Base-by-base conservation (phyloP, 345 rosid genomes). In the Cochlearia excelsa region DNA sequence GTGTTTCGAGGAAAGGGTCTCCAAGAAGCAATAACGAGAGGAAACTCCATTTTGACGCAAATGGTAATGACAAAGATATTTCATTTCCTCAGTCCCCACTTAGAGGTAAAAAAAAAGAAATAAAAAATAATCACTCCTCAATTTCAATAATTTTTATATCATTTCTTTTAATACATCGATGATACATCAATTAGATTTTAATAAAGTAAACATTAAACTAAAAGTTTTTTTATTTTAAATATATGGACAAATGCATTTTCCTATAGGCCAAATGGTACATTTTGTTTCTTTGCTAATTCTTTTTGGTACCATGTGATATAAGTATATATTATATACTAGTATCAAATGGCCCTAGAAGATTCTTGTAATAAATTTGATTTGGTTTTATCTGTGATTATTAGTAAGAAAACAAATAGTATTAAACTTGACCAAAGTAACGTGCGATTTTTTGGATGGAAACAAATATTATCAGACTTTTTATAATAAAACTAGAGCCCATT, bases 1-100 rank as follows among this genome's bases (percentile, higher is more conserved):
- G 65, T 70, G 77, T 82, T 49, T 84, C 96, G 46, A 78, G 86
- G 64, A 92, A 88, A 75, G 92, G 89, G 74, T 68, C 84, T 39
- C 63, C 62, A 1, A 59, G 76, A 44, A 83, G 93, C 33, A 73
- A 75, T 37, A 57, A 57, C 29, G 83, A 81, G 66, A 78, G 78
- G 71, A 85, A 79, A 66, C 65, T 65, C 8, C 71, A 70, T 47
- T 67, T 66, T 16, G 78, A 72, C 66, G 37, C 78, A 9, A 65
- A 65, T 58, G 66, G 70, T n/a, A 77, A 67, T 61, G 85, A 79
- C 42, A 77, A 63, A 54, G 86, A 80, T 42, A 44, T 64, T 7
- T 35, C 63, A 30, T 69, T 62, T 68, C 69, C 85, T 40, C 61
- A 75, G 33, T 70, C 87, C 9, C 83, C 92, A 2, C 87, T 86